Evolutionary conservation across 2,329 filamentous ascomycete genomes (phyloP).

Genomic region (Apiospora arundinis): DNA sequence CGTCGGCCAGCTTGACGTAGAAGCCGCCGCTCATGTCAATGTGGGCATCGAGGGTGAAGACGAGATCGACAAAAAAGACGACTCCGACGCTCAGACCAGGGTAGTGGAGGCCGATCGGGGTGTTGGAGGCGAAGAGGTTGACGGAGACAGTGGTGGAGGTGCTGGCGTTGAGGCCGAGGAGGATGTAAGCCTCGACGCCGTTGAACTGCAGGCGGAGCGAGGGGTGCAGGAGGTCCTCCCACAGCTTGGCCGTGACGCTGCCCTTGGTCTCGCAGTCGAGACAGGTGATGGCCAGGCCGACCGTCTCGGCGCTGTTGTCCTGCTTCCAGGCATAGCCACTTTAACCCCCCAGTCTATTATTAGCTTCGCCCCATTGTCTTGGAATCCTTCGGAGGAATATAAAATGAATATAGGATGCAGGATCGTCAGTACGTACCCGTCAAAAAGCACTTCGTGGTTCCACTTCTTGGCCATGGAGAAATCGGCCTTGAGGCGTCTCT

Average conservation of each 20-base stretch:
- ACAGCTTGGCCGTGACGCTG: slow-evolving; percentile 52
- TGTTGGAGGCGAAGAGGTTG: slow-evolving; percentile 54
- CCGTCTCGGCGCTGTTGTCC: slow-evolving; percentile 13
- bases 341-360: not conserved
- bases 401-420: not conserved
- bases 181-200: slow-evolving; percentile 57
- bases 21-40: slow-evolving; percentile 60
- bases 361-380: not conserved
- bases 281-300: slow-evolving; percentile 47
- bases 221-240: slow-evolving; percentile 48
- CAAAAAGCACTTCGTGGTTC: slow-evolving; percentile 23
- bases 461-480: slow-evolving; percentile 20
- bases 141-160: slow-evolving; percentile 58
- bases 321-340: not conserved
- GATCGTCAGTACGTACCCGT: slow-evolving; percentile 16
- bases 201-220: slow-evolving; percentile 53
- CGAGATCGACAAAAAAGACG: slow-evolving; percentile 57
- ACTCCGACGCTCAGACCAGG: slow-evolving; percentile 52
- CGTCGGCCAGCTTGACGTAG: slow-evolving; percentile 57
- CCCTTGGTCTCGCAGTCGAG: slow-evolving; percentile 58
- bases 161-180: slow-evolving; percentile 52
- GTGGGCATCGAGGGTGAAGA: slow-evolving; percentile 53
- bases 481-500: slow-evolving; percentile 20
- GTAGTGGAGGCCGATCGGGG: slow-evolving; percentile 50
- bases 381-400: too few species aligned